phyloP scores from a whole-genome alignment of 306 rosid species.

The Ormosia semicastrata region DNA sequence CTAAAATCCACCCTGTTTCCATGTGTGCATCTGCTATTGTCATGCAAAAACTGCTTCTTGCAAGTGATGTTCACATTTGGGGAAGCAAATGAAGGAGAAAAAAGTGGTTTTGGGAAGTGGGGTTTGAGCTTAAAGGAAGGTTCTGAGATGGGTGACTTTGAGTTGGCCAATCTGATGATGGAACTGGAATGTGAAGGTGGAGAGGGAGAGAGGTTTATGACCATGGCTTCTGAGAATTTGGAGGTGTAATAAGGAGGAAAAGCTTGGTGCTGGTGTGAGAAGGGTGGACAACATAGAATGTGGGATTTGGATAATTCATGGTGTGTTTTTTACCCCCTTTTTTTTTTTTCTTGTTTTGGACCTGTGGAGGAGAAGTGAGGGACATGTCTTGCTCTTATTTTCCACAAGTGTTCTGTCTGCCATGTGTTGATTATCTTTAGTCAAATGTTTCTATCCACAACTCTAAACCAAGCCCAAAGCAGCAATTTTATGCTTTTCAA shows the following conservation, averaged over 20 bases:
- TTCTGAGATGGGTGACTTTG: slow-evolving; percentile 51
- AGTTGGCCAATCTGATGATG: slow-evolving; percentile 47
- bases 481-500: neutral
- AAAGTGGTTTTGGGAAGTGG: slow-evolving; percentile 54
- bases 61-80: slow-evolving; percentile 29
- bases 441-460: neutral
- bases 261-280: slow-evolving; percentile 28
- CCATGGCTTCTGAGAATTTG: slow-evolving; percentile 52
- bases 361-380: slow-evolving; percentile 74
- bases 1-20: slow-evolving; percentile 52
- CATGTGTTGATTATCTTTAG: neutral
- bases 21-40: slow-evolving; percentile 32
- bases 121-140: slow-evolving; percentile 46
- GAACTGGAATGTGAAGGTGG: slow-evolving; percentile 53
- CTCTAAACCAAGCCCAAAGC: neutral
- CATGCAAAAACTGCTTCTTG: slow-evolving; percentile 47
- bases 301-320: slow-evolving; percentile 60
- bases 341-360: slow-evolving; percentile 17
- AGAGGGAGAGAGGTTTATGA: slow-evolving; percentile 62
- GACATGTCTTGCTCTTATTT: slow-evolving; percentile 38
- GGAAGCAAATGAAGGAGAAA: slow-evolving; percentile 47
- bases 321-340: neutral
- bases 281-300: slow-evolving; percentile 31
- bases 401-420: slow-evolving; percentile 30
- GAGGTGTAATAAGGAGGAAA: slow-evolving; percentile 24